Base-by-base conservation (phyloP, 2,329 filamentous ascomycete genomes). In the Chaetomium sp. region DNA sequence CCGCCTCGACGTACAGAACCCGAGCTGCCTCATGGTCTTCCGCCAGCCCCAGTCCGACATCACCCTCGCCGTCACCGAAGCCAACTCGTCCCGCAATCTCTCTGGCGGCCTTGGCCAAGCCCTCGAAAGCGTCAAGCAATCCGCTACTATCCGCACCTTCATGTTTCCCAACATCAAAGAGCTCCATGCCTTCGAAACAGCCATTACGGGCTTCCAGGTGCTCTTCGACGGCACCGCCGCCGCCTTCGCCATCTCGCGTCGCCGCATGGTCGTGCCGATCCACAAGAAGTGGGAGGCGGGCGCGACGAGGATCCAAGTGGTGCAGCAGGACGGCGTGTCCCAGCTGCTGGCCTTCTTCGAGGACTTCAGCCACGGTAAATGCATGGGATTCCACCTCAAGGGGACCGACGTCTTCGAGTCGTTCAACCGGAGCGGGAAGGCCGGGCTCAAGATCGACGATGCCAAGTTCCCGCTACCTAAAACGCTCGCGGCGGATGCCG, bases 221-320 rank as follows among this genome's bases (percentile, higher is more conserved):
- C 78, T 90, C 8, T 93, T 89, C 70, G 90, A 92, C 73, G 87
- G 87, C 7, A 77, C 91, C 60, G 92, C 92, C 6, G 81, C 84
- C 8, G 87, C 87, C 0, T 91, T 97, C 75, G 88, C 90, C 64
- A 96, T 97, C 69, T 88, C 93, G 1, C 87, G 93, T 33, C 87
- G 91, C 57, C 86, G 91, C 69, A 95, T 93, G 89, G 91, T 97
- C 13, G 92, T 96, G 19, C 92, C 92, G 0, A 94, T 97, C 69
- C 91, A 96, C 79, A 96, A 97, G 79, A 95, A 95, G 76, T 96
- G 92, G 91, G 92, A 96, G 74, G 91, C 93, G 2, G 87, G 83
- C n/a, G 84, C 83, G 45, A 91, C 91, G 9, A 87, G 93, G 42
- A 81, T 97, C 8, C 93, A 97, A 74, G 82, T 97, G 45, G 87